Evolutionary conservation across 768 basidiomycete genomes (phyloP).

Genomic region (Hebeloma cylindrosporum): DNA sequence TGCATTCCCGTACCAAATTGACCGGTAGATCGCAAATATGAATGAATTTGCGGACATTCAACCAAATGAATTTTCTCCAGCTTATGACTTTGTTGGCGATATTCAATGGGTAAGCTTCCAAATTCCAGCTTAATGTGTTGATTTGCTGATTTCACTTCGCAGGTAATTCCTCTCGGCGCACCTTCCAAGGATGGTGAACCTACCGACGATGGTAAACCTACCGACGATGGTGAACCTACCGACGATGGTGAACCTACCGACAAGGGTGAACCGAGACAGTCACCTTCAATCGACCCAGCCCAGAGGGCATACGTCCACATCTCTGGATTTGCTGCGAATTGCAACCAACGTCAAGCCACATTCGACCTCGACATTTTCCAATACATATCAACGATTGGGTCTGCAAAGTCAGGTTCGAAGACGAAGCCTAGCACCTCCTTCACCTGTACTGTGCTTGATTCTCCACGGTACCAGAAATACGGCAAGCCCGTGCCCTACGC

Average conservation of each 20-base stretch:
- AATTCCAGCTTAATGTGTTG: neutral
- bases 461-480: conserved; percentile 5
- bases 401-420: neutral
- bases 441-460: conserved; percentile 8
- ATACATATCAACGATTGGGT: neutral
- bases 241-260: too few relatives aligned
- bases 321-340: conserved; percentile 7
- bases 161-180: neutral
- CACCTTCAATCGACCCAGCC: neutral
- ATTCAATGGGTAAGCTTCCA: conserved; percentile 1
- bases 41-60: neutral
- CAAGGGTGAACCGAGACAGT: too few relatives aligned
- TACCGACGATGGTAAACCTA: too few relatives aligned
- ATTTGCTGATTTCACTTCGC: neutral
- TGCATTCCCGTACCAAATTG: too few relatives aligned
- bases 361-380: conserved; percentile 8
- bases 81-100: conserved; percentile 3
- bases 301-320: neutral
- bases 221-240: too few relatives aligned
- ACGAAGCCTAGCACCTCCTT: conserved; percentile 1
- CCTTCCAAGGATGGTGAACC: too few relatives aligned
- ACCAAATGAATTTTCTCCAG: neutral
- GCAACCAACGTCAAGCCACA: neutral
- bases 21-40: conserved; percentile 1
- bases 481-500: conserved; percentile 15